Conservation (phyloP, 345 rosid genomes). For the Aquilaria sinensis region DNA sequence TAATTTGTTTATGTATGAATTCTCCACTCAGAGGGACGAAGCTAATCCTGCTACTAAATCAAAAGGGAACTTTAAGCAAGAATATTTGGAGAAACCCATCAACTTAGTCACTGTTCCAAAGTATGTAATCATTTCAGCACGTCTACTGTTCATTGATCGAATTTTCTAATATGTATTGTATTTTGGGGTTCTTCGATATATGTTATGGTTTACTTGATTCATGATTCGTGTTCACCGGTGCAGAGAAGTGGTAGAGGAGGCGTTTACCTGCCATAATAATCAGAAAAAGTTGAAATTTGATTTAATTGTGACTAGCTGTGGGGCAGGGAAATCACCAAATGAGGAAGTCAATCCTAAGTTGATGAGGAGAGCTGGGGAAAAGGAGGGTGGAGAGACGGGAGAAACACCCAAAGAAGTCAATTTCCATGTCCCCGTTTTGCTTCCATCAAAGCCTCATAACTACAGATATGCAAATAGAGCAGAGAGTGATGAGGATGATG, state of each 20-base stretch:
- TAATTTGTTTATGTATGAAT: background rate
- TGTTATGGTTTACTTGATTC: background rate
- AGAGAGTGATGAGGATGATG: conserved; percentile 11
- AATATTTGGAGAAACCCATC: conserved; percentile 17
- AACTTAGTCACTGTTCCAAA: conserved; percentile 4
- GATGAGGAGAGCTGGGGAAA: conserved; percentile 6
- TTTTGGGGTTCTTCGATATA: background rate
- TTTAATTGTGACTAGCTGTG: conserved; percentile 32
- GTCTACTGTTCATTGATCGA: background rate
- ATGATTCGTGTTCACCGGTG: background rate
- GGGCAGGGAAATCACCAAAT: conserved; percentile 3
- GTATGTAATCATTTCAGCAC: conserved; percentile 13
- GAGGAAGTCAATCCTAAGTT: conserved; percentile 11
- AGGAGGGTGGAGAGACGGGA: conserved; percentile 14
- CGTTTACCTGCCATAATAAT: conserved; percentile 9
- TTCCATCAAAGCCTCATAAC: conserved; percentile 11
- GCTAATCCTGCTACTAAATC: conserved; percentile 18
- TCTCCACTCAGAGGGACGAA: conserved; percentile 31
- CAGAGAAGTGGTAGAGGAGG: conserved; percentile 26
- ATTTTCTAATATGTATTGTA: background rate
- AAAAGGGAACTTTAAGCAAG: conserved; percentile 15
- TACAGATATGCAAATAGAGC: conserved; percentile 24
- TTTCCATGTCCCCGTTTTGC: conserved; percentile 13
- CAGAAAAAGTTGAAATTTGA: conserved; percentile 44
- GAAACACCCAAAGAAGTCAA: conserved; percentile 15